Evolutionary conservation across 352 stramenopile species (phyloP).

Genomic region (Phytophthora rubi): DNA sequence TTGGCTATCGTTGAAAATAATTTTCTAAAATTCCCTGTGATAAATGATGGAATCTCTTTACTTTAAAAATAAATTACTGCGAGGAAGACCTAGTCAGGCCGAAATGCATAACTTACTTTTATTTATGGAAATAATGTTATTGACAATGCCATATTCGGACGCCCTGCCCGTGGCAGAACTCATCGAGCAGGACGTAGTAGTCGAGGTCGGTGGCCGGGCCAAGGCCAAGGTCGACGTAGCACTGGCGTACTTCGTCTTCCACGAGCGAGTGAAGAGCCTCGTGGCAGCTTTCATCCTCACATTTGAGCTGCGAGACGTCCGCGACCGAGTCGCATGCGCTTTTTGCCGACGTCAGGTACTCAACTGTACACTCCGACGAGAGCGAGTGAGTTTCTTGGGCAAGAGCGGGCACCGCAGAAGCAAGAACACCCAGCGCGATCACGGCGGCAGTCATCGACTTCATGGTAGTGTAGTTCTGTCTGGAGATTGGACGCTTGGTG

Average conservation of each 20-base stretch:
- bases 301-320: slow-evolving; percentile 49
- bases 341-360: slow-evolving; percentile 30
- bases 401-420: neutral
- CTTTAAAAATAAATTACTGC: too few species aligned
- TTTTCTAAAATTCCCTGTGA: too few species aligned
- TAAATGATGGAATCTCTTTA: too few species aligned
- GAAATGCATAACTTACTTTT: too few species aligned
- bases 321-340: slow-evolving; percentile 46
- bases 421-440: slow-evolving; percentile 17
- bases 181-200: slow-evolving; percentile 48
- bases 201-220: slow-evolving; percentile 36
- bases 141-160: too few species aligned
- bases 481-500: slow-evolving; percentile 23
- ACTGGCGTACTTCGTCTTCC: slow-evolving; percentile 45
- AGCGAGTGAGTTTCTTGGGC: slow-evolving; percentile 22
- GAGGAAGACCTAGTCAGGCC: too few species aligned
- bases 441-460: slow-evolving; percentile 23
- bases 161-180: slow-evolving; percentile 54
- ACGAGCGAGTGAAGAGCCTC: slow-evolving; percentile 46
- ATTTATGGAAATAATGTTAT: too few species aligned
- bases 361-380: slow-evolving; percentile 32
- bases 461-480: slow-evolving; percentile 21
- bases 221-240: slow-evolving; percentile 43
- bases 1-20: too few species aligned
- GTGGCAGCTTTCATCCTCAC: slow-evolving; percentile 42